Percentiles rank a stretch among this genome's conserved stretches.
These are phyloP conservation scores for Sophora flavescens DNA, from an alignment of 306 rosid genomes.

Conservation along the genomic window DNA sequence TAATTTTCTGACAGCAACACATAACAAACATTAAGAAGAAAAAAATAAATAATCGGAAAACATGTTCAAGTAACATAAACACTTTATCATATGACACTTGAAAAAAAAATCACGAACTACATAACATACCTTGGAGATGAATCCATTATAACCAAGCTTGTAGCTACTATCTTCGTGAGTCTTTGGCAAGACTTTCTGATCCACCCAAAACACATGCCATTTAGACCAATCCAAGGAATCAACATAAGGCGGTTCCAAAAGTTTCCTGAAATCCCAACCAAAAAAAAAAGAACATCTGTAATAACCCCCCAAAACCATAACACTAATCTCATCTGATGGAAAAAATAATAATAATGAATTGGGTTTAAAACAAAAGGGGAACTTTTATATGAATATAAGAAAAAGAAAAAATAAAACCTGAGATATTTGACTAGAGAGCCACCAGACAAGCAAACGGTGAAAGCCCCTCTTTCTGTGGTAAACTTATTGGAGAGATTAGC, in stretches of 20 bases:
- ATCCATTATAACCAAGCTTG: slow-evolving; percentile 90
- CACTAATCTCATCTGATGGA: neutral
- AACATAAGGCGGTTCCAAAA: slow-evolving; percentile 73
- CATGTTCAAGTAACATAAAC: slow-evolving; percentile 31
- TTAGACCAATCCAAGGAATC: slow-evolving; percentile 80
- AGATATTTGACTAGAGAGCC: slow-evolving; percentile 80
- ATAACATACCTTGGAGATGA: slow-evolving; percentile 77
- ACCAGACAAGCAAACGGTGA: slow-evolving; percentile 86
- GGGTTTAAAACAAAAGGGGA: neutral
- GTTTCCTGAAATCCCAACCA: slow-evolving; percentile 67
- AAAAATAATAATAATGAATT: neutral
- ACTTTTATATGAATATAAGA: neutral
- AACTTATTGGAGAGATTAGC: slow-evolving; percentile 83
- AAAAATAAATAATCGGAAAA: neutral
- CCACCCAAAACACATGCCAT: slow-evolving; percentile 96
- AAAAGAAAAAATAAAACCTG: slow-evolving; percentile 46
- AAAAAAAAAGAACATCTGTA: neutral
- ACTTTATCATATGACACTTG: neutral
- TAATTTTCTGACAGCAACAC: neutral
- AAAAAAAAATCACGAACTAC: slow-evolving; percentile 23
- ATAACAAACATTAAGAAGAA: neutral
- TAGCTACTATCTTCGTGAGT: slow-evolving; percentile 93
- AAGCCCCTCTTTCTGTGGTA: slow-evolving; percentile 66
- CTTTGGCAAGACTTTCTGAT: slow-evolving; percentile 94
- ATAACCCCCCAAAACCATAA: neutral